A percentile compares a stretch with the other conserved stretches of the same genome.
phyloP scores from a whole-genome alignment of 306 rosid species.

The Pyrus betulifolia region DNA sequence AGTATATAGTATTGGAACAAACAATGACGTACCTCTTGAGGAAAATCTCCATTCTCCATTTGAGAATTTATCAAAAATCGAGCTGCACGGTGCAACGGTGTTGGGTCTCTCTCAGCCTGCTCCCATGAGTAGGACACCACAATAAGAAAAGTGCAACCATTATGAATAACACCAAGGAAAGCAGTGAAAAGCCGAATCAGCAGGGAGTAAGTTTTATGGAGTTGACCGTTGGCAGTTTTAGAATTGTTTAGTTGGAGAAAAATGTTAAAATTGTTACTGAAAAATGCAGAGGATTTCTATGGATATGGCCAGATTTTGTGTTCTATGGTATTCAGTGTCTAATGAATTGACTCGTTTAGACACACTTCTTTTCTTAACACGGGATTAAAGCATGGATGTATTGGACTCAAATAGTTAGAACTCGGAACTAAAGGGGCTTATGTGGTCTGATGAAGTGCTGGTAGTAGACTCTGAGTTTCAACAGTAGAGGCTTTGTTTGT shows the following conservation, averaged over 20 bases:
- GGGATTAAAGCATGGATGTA: background rate
- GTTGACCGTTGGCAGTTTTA: background rate
- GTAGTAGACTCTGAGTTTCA: background rate
- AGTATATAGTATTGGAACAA: background rate
- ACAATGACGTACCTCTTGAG: constrained; percentile 59
- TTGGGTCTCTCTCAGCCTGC: constrained; percentile 69
- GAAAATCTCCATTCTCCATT: constrained; percentile 82
- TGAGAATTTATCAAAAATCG: constrained; percentile 63
- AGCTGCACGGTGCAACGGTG: constrained; percentile 72
- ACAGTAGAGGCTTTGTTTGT: background rate
- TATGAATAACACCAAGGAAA: background rate
- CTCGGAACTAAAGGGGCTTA: background rate
- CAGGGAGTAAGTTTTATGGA: background rate
- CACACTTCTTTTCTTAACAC: background rate
- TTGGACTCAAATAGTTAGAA: background rate
- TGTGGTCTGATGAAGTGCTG: background rate
- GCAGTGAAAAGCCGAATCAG: background rate
- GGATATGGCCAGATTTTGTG: background rate
- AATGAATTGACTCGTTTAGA: background rate
- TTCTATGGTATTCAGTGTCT: background rate
- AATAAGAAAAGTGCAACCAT: background rate
- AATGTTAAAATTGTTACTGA: background rate
- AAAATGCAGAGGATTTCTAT: background rate
- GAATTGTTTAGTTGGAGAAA: background rate
- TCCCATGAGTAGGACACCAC: background rate